These are phyloP conservation scores for Citrullus amarus DNA, from an alignment of 306 rosid species.

Conservation along the genomic window DNA sequence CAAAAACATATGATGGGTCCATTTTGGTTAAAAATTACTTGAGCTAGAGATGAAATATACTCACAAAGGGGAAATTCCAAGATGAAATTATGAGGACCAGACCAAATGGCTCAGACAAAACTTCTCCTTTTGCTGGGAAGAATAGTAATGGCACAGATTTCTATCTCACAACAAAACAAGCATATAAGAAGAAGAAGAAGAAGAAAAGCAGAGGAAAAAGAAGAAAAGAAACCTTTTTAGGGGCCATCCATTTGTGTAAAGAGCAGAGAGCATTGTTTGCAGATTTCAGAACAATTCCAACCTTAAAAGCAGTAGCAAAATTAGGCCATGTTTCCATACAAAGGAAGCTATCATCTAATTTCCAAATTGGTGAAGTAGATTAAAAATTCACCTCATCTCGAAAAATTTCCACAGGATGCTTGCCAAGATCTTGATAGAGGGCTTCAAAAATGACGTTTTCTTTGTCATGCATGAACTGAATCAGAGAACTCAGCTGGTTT, in stretches of 20 bases:
- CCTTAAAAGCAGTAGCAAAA: slow-evolving; percentile 19
- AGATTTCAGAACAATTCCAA: slow-evolving; percentile 62
- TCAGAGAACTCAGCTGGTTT: slow-evolving; percentile 43
- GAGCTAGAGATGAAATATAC: slow-evolving; percentile 12
- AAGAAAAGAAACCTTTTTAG: slow-evolving; percentile 30
- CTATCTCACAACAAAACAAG: slow-evolving; percentile 19
- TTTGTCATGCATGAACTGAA: slow-evolving; percentile 40
- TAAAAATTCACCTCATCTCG: slow-evolving; percentile 55
- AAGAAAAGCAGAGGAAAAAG: neutral
- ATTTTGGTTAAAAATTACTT: neutral
- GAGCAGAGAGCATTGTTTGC: slow-evolving; percentile 24
- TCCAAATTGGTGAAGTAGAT: neutral
- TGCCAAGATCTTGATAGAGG: slow-evolving; percentile 78
- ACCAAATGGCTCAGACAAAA: slow-evolving; percentile 73
- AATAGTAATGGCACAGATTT: slow-evolving; percentile 37
- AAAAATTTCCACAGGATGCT: slow-evolving; percentile 57
- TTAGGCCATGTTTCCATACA: neutral
- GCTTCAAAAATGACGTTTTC: slow-evolving; percentile 45
- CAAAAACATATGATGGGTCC: neutral
- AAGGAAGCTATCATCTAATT: neutral
- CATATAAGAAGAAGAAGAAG: neutral
- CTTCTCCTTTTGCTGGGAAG: slow-evolving; percentile 62
- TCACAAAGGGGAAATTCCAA: slow-evolving; percentile 88
- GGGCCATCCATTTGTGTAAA: slow-evolving; percentile 65
- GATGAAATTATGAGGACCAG: slow-evolving; percentile 68